Conservation (phyloP, 1,139 yeast species). For the Saccharomyces uvarum region DNA sequence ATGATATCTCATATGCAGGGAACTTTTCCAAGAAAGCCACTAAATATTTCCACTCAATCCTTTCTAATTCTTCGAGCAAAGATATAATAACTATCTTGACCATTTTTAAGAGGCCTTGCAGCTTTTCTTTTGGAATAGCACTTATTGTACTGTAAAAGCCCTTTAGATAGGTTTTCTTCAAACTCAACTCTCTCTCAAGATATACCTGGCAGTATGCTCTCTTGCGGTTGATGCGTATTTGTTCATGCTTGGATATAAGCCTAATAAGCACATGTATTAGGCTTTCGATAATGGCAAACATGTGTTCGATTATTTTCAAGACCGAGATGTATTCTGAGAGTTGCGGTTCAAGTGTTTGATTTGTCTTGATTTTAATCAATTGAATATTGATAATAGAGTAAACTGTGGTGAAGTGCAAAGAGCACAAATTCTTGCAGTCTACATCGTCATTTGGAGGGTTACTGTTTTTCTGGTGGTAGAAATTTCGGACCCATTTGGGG, state of each 20-base stretch:
- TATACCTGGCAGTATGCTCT: not conserved
- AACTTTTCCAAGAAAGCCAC: not conserved
- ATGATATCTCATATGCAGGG: not conserved
- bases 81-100: constrained; percentile 3
- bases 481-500: constrained; percentile 3
- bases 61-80: constrained; percentile 3
- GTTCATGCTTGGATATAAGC: not conserved
- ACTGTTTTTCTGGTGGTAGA: not conserved
- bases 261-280: constrained; percentile 6
- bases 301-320: constrained; percentile 4
- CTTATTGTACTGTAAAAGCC: not conserved
- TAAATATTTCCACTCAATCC: constrained; percentile 5
- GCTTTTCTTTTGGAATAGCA: not conserved
- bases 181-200: not conserved
- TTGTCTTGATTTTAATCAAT: constrained; percentile 1
- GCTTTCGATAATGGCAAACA: constrained; percentile 9
- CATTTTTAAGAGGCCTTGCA: not conserved
- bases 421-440: not conserved
- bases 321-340: not conserved
- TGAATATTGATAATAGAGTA: not conserved
- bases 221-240: not conserved
- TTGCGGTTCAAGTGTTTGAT: not conserved
- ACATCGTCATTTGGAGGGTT: not conserved
- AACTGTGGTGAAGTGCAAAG: not conserved
- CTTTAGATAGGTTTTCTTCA: not conserved